These are phyloP conservation scores for Ephemerocybe angulata DNA, from an alignment of 768 basidiomycete species.

Conservation along the genomic window DNA sequence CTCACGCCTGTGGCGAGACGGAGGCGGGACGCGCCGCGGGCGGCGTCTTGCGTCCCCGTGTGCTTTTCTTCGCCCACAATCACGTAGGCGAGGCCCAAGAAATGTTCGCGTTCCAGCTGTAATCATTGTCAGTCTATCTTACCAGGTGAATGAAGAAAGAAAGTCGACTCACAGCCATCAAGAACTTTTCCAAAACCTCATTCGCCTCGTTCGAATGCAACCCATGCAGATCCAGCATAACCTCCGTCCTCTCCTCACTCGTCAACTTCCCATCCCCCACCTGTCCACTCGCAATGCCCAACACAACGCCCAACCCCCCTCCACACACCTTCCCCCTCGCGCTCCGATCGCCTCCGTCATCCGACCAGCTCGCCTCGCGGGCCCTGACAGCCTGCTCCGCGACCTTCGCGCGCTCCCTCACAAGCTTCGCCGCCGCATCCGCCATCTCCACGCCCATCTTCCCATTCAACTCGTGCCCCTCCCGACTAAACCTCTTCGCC, in stretches of 20 bases:
- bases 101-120: conserved; percentile 84
- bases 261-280: conserved; percentile 54
- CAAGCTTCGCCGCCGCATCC: conserved; percentile 78
- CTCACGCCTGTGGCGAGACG: conserved; percentile 84
- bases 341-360: conserved; percentile 78
- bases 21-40: conserved; percentile 75
- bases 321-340: conserved; percentile 74
- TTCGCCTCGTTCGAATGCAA: conserved; percentile 91
- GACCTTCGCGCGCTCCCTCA: conserved; percentile 73
- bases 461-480: conserved; percentile 90
- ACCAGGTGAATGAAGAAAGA: conserved; percentile 8
- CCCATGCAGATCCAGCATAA: conserved; percentile 86
- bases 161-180: conserved; percentile 76
- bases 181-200: conserved; percentile 85
- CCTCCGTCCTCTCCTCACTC: conserved; percentile 88
- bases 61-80: conserved; percentile 97
- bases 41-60: conserved; percentile 83
- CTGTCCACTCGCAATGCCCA: conserved; percentile 76
- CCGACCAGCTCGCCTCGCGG: conserved; percentile 72
- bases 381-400: conserved; percentile 72
- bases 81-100: conserved; percentile 83
- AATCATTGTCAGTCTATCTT: conserved; percentile 4
- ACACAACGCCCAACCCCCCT: conserved; percentile 76
- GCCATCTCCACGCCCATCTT: conserved; percentile 88
- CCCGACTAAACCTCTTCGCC: conserved; percentile 90